Evolutionary conservation across 805 yeast species (phyloP).

Genomic region (Nakazawaea holstii): DNA sequence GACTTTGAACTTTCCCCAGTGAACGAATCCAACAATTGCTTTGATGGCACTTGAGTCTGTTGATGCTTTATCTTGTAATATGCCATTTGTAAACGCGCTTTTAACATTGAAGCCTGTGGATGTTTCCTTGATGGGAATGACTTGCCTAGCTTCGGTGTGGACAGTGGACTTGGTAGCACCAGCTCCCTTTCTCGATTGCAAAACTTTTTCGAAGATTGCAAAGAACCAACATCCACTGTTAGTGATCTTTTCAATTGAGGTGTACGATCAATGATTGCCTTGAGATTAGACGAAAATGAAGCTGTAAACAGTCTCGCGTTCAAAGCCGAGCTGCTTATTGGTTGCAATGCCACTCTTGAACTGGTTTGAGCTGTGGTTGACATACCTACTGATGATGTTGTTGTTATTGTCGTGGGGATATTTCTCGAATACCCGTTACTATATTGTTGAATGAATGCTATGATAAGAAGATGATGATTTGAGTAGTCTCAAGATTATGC

Average conservation of each 20-base stretch:
- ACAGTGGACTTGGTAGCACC: constrained; percentile 9
- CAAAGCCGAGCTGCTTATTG: constrained; percentile 16
- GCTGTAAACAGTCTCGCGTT: constrained; percentile 16
- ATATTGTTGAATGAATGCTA: not conserved
- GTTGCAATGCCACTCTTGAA: constrained; percentile 17
- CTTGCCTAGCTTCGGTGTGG: constrained; percentile 8
- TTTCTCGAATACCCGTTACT: too few species aligned
- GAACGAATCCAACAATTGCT: constrained; percentile 1
- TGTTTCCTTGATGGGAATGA: constrained; percentile 21
- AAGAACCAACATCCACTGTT: constrained; percentile 9
- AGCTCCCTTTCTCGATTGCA: not conserved
- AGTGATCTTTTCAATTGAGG: constrained; percentile 14
- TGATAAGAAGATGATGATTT: not conserved
- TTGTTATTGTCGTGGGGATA: too few species aligned
- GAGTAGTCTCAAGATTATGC: too few species aligned
- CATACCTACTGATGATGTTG: not conserved
- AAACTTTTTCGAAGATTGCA: constrained; percentile 1
- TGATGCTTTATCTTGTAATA: constrained; percentile 37
- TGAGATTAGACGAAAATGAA: constrained; percentile 10
- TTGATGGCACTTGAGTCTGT: not conserved
- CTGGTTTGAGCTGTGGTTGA: constrained; percentile 3
- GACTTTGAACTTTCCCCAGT: constrained; percentile 4
- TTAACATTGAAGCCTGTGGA: constrained; percentile 33
- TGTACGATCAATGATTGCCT: constrained; percentile 3
- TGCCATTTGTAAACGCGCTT: constrained; percentile 44